Conservation (phyloP, 129 eudicot species). For the Saussurea involucrata region DNA sequence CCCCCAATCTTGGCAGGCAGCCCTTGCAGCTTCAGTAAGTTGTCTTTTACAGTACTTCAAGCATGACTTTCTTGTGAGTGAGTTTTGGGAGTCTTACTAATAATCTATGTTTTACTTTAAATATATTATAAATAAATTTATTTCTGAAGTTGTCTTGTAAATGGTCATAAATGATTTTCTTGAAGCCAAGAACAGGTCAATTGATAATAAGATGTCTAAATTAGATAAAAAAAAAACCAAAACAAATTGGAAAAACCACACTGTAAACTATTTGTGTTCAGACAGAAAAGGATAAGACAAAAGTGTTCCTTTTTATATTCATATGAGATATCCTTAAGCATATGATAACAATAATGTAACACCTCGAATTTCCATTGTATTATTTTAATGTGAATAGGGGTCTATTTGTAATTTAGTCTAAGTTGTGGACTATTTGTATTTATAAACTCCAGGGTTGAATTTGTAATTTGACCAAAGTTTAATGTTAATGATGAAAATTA, state of each 20-base stretch:
- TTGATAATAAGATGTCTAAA: not conserved
- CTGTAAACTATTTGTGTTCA: not conserved
- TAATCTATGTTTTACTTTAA: not conserved
- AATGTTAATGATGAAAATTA: no score
- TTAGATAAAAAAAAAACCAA: not conserved
- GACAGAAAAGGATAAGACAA: not conserved
- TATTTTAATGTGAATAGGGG: no score
- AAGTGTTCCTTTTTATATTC: no score
- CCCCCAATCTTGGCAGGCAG: conserved; percentile 2
- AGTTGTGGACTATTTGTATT: no score
- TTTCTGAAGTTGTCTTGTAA: not conserved
- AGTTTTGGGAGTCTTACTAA: not conserved
- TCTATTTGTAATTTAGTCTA: no score
- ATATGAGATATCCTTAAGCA: no score
- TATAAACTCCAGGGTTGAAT: no score
- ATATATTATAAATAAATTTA: not conserved
- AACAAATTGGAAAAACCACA: not conserved
- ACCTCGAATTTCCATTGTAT: no score
- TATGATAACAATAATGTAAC: no score
- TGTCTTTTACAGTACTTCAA: not conserved
- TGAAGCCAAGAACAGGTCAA: not conserved
- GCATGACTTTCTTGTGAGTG: not conserved
- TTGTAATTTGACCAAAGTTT: no score
- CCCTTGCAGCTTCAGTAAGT: conserved; percentile 9
- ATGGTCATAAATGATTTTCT: not conserved